Evolutionary conservation across 106 monocot species (phyloP).

Genomic region (Apostasia ramifera): DNA sequence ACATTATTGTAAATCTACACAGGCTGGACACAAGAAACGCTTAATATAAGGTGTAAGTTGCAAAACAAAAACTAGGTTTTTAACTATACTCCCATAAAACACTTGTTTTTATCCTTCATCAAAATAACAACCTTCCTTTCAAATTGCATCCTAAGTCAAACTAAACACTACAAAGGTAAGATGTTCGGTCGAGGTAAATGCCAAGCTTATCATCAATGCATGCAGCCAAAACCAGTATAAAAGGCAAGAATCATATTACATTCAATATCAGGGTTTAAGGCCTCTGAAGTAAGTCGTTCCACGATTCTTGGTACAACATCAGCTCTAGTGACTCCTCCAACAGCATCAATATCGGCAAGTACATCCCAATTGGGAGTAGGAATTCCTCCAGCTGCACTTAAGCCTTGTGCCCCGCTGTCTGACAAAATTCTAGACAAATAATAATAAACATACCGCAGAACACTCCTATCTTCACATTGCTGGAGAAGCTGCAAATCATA

Average conservation of each 20-base stretch:
- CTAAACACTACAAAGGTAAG: not conserved
- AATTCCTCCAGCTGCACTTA: slow-evolving; percentile 88
- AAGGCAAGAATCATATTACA: slow-evolving; percentile 29
- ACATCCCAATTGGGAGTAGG: slow-evolving; percentile 99
- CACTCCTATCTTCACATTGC: slow-evolving; percentile 89
- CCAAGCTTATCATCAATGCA: not conserved
- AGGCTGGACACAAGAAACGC: no score
- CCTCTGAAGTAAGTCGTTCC: slow-evolving; percentile 74
- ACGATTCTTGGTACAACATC: slow-evolving; percentile 95
- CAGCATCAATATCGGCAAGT: slow-evolving; percentile 98
- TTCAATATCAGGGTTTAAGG: slow-evolving; percentile 64
- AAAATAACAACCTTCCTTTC: no score
- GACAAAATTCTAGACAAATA: slow-evolving; percentile 97
- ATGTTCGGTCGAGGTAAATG: not conserved
- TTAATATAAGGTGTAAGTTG: no score
- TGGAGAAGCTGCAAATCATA: slow-evolving; percentile 74
- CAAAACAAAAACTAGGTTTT: no score
- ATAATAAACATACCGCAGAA: slow-evolving; percentile 98
- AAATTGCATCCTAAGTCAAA: no score
- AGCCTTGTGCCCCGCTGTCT: slow-evolving; percentile 78
- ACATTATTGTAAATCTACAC: no score
- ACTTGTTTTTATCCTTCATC: no score
- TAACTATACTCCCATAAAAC: no score
- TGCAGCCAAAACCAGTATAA: not conserved
- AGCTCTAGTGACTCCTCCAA: slow-evolving; percentile 92